Base-by-base conservation (phyloP, 306 rosid genomes). In the Malus sieversii region DNA sequence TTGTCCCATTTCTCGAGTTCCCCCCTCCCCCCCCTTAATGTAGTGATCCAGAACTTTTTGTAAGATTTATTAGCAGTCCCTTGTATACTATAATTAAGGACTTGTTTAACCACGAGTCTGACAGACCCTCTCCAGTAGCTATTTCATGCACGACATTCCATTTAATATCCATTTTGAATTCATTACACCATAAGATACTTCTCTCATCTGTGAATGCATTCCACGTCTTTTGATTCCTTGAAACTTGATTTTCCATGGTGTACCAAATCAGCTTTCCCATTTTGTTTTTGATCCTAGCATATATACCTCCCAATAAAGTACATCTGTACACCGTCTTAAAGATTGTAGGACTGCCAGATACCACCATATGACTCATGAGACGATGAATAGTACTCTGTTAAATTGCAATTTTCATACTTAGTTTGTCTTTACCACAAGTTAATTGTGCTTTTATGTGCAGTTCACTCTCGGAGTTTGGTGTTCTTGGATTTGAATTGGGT, bases 401-500 rank as follows among this genome's bases (percentile, higher is more conserved):
- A 48, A 48, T 15, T 48, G 55, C 55, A 48, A 14, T 48, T 48
- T 48, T 48, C 3, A 3, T 74, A 3, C 62, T 77, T 73, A 65
- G 38, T 48, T 22, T 38, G 44, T 58, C 77, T 79, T 29, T 66
- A 75, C 55, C 74, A 35, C 83, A 45, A 65, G 68, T 66, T 78
- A 20, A 44, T 27, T 66, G 72, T 73, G 64, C 58, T 77, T 67
- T 60, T 79, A 25, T 77, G 48, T 83, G 82, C 88, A 95, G 97
- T 76, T 90, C 99, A 60, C 97, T 95, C 61, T 95, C 97, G 1
- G 97, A 92, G 86, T 92, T 92, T 83, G 98, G 90, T 75, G 98
- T 95, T 79, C 92, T 95, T 83, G 97, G 97, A 79, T 95, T 95
- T 83, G 99, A 95, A 81, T 80, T 95, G 92, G 98, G 97, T 73